A percentile compares a stretch with the other conserved stretches of the same genome.
These are phyloP conservation scores for Camelina laxa DNA, from an alignment of 345 rosid genomes.

Conservation along the genomic window DNA sequence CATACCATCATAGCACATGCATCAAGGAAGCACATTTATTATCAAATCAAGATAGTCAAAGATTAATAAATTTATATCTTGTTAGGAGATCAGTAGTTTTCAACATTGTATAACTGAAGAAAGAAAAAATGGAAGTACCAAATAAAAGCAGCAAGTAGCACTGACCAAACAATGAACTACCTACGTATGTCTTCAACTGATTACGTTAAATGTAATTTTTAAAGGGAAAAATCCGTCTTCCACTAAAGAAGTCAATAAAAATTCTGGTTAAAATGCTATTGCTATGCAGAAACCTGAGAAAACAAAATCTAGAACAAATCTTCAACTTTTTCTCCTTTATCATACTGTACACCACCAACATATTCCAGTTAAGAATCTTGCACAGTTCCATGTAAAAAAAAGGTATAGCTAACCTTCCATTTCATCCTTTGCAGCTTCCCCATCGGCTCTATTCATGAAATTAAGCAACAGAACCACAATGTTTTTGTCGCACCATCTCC, in stretches of 20 bases:
- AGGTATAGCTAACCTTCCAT: slow-evolving; percentile 68
- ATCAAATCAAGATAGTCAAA: slow-evolving; percentile 18
- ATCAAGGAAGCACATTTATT: slow-evolving; percentile 4
- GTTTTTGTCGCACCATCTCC: slow-evolving; percentile 58
- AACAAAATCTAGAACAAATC: not conserved
- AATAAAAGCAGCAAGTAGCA: not conserved
- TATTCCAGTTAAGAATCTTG: slow-evolving; percentile 4
- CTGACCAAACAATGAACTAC: not conserved
- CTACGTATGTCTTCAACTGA: not conserved
- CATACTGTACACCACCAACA: not conserved
- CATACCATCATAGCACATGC: slow-evolving; percentile 17
- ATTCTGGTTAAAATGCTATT: slow-evolving; percentile 7
- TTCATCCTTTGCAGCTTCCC: slow-evolving; percentile 94
- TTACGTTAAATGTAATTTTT: not conserved
- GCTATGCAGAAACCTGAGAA: not conserved
- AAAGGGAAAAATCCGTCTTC: not conserved
- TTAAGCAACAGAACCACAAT: slow-evolving; percentile 88
- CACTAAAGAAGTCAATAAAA: not conserved
- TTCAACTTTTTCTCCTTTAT: not conserved
- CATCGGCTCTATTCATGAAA: slow-evolving; percentile 91
- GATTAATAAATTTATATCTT: not conserved
- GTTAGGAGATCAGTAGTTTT: slow-evolving; percentile 19
- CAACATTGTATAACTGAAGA: slow-evolving; percentile 8
- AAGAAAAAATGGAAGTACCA: not conserved
- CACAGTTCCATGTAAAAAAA: slow-evolving; percentile 1